phyloP scores from a whole-genome alignment of 176 grass and related monocot genomes.

The Cymbopogon citratus region DNA sequence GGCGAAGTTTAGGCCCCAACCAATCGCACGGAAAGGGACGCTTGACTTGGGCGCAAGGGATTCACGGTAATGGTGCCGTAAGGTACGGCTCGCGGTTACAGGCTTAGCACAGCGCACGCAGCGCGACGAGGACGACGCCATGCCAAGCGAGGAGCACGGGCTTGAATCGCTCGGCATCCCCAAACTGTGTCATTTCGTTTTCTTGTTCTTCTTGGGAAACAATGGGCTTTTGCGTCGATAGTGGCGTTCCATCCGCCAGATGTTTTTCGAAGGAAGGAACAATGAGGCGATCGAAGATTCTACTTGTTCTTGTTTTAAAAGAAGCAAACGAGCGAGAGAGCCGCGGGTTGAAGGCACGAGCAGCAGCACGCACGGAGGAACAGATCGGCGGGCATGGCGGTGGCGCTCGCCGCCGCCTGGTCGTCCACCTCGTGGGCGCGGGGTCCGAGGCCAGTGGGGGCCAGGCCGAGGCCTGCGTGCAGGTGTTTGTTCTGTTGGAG shows the following conservation, averaged over 20 bases:
- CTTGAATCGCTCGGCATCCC: background rate
- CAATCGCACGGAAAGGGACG: constrained; percentile 27
- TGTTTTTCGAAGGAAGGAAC: no score
- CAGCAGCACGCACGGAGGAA: background rate
- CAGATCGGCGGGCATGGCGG: background rate
- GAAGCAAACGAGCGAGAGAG: no score
- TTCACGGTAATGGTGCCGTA: constrained; percentile 19
- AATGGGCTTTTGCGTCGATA: no score
- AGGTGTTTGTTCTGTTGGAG: background rate
- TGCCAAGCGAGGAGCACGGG: background rate
- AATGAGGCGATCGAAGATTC: no score
- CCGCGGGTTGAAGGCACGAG: no score
- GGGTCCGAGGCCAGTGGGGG: background rate
- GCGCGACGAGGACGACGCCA: background rate
- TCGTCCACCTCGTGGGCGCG: background rate
- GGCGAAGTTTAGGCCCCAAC: background rate
- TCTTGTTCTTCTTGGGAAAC: no score
- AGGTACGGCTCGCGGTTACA: background rate
- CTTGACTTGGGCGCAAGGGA: constrained; percentile 31
- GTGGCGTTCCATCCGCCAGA: no score
- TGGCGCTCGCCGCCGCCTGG: background rate
- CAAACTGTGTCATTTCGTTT: background rate
- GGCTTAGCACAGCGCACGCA: background rate
- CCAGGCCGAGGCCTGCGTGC: no score
- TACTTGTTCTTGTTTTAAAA: no score